Conservation (phyloP, 2,329 filamentous ascomycete species). For the Fusarium verrucosum region DNA sequence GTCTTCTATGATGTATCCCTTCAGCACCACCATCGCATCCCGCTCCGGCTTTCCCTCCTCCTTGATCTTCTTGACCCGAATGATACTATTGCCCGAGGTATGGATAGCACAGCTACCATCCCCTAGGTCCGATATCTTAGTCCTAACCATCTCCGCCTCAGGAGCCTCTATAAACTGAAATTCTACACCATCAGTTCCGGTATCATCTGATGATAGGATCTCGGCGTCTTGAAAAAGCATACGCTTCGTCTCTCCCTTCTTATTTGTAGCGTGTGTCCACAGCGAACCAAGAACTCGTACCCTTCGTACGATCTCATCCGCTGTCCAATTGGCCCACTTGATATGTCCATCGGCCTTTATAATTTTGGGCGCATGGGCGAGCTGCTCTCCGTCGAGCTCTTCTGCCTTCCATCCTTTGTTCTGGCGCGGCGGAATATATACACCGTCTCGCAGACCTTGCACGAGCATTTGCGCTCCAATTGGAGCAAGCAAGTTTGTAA, state of each 20-base stretch:
- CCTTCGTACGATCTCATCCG: constrained; percentile 63
- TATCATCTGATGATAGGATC: constrained; percentile 21
- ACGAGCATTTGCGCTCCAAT: constrained; percentile 78
- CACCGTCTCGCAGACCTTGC: constrained; percentile 65
- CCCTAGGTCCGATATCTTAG: constrained; percentile 10
- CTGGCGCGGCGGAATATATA: constrained; percentile 72
- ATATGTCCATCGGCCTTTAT: constrained; percentile 70
- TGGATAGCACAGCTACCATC: constrained; percentile 40
- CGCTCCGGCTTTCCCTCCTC: constrained; percentile 48
- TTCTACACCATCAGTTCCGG: not conserved
- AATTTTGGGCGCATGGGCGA: constrained; percentile 76
- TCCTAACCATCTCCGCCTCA: constrained; percentile 6
- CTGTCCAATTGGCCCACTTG: constrained; percentile 64
- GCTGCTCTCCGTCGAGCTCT: constrained; percentile 27
- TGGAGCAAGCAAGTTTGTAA: constrained; percentile 63
- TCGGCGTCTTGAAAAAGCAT: constrained; percentile 53
- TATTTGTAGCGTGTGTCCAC: constrained; percentile 63
- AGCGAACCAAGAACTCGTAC: constrained; percentile 70
- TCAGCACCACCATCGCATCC: constrained; percentile 41
- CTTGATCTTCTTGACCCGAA: constrained; percentile 47
- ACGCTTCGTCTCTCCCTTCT: constrained; percentile 45
- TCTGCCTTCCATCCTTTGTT: constrained; percentile 47
- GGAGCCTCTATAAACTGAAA: constrained; percentile 33
- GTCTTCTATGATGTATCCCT: constrained; percentile 1
- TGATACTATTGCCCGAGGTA: constrained; percentile 27